Base-by-base conservation (phyloP, 192 early-diverging fungal species). In the Backusella luteola region DNA sequence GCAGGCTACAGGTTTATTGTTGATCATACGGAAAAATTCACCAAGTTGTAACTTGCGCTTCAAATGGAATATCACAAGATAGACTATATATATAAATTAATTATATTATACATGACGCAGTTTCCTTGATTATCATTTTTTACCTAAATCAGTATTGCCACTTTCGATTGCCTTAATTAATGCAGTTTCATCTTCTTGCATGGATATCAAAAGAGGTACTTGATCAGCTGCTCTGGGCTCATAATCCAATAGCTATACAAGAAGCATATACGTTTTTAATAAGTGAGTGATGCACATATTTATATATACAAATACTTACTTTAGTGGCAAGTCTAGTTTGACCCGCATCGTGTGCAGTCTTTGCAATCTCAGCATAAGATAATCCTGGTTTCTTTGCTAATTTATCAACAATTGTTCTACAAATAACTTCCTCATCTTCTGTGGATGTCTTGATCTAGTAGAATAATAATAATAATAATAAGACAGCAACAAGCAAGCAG, bases 151-250 rank as follows among this genome's bases (percentile, higher is more conserved):
- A 8, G 95, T 94, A 69, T 99, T 96, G 0, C 97, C 95, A 79
- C 96, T 98, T 68, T 94, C 94, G 36, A 99, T 93, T 0, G 97
- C 97, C 59, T 96, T 96, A 11, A 87, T 83, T 76, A 99, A 86
- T 0, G 98, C 96, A 3, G 92, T 76, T 38, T 93, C 92, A 66
- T 98, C 95, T 78, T 97, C 91, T 73, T 93, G 86, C 97, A 99
- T 98, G 36, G 91, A 93, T 67, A 99, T 91, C 19, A 99, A 82
- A 21, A 99, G 77, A 34, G 97, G 97, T 4, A 99, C 97, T 80
- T 99, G 97, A 85, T 93, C 93, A 12, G 93, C 94, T 1, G 97
- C 94, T 9, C 93, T 90, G 21, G 97, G 95, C 79, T 99, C 98
- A 82, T 95, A 96, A 72, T 98, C 93, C 71, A 99, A 85, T 6